Percentiles rank a stretch among this genome's conserved stretches.
Conservation (phyloP, 371 early-diverging fungal species). For the Phascolomyces articulosus region DNA sequence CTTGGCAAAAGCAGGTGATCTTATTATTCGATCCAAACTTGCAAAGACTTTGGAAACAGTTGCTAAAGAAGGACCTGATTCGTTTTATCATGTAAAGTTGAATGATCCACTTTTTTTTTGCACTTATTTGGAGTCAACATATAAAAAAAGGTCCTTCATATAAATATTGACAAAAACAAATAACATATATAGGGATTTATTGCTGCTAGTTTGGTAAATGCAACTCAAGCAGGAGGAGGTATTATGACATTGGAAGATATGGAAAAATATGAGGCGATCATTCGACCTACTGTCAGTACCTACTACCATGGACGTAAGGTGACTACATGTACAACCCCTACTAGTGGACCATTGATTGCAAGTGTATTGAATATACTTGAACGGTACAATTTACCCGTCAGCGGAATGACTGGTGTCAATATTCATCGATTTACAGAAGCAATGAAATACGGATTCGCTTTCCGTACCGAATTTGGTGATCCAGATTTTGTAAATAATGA, state of each 20-base stretch:
- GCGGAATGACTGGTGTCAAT: conserved; percentile 60
- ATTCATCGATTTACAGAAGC: conserved; percentile 88
- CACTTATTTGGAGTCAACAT: too few relatives aligned
- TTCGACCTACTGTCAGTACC: conserved; percentile 65
- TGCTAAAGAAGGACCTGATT: conserved; percentile 79
- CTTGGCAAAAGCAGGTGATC: conserved; percentile 69
- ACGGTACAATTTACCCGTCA: conserved; percentile 66
- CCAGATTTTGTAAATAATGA: conserved; percentile 67
- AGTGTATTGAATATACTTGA: conserved; percentile 90
- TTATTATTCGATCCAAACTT: conserved; percentile 70
- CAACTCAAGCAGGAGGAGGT: conserved; percentile 76
- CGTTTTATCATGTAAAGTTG: conserved; percentile 76
- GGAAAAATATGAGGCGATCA: conserved; percentile 63
- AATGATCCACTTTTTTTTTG: too few relatives aligned
- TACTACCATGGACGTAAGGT: conserved; percentile 81
- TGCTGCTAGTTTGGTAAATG: conserved; percentile 74
- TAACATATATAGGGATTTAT: conserved; percentile 50
- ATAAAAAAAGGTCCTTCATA: too few relatives aligned
- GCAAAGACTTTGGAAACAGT: conserved; percentile 85
- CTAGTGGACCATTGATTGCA: conserved; percentile 85
- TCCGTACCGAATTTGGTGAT: conserved; percentile 84
- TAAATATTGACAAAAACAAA: too few relatives aligned
- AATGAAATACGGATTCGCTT: conserved; percentile 90
- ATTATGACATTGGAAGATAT: conserved; percentile 86
- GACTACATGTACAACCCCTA: conserved; percentile 72